phyloP scores from a whole-genome alignment of 345 rosid species.

The Draba incana region DNA sequence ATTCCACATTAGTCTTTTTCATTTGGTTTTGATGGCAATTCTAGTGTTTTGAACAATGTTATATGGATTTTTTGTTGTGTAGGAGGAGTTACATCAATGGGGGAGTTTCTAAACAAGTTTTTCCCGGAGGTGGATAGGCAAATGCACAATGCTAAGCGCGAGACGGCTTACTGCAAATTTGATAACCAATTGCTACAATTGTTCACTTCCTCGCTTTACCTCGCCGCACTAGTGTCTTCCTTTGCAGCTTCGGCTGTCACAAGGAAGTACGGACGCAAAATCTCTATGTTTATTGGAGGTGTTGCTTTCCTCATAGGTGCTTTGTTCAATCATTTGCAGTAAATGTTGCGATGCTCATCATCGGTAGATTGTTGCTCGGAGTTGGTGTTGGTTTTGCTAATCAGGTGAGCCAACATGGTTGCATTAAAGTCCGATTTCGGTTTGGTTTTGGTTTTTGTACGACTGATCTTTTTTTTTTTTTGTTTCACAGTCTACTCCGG shows the following conservation, averaged over 20 bases:
- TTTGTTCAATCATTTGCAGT: conserved; percentile 44
- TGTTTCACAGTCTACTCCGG: conserved; percentile 54
- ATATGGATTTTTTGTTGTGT: neutral
- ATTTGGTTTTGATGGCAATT: neutral
- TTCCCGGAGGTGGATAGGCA: conserved; percentile 50
- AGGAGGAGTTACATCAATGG: conserved; percentile 68
- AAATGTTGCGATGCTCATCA: conserved; percentile 50
- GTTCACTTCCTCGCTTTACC: conserved; percentile 61
- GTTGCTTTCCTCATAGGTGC: conserved; percentile 52
- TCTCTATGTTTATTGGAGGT: conserved; percentile 58
- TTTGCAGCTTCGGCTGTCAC: conserved; percentile 53
- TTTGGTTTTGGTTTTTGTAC: neutral
- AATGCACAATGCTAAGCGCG: conserved; percentile 21
- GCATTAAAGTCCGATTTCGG: neutral
- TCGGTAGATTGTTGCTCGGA: conserved; percentile 61
- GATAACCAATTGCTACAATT: conserved; percentile 49
- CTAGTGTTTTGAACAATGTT: neutral
- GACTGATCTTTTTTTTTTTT: neutral
- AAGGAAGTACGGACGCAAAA: conserved; percentile 53
- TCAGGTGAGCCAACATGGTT: conserved; percentile 44
- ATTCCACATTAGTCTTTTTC: no score
- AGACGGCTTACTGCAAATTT: conserved; percentile 56
- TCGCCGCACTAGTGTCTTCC: conserved; percentile 55
- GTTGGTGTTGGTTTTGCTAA: conserved; percentile 66
- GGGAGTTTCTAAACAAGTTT: conserved; percentile 49